Base-by-base conservation (phyloP, 1,284 basidiomycete species). In the Marasmius sp. region DNA sequence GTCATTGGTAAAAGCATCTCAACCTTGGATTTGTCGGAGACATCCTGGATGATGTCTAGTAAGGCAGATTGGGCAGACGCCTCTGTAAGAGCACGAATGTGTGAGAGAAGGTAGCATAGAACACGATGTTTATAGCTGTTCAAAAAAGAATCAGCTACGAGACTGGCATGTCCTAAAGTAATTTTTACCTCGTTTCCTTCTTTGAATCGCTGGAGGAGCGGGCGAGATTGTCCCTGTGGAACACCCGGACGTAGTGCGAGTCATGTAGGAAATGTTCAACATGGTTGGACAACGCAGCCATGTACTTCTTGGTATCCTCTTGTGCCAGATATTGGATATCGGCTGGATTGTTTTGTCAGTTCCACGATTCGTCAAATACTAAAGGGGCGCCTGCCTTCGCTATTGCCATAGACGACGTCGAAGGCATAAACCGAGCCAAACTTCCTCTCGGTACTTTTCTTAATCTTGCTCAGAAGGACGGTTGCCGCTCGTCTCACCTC, bases 71-170 rank as follows among this genome's bases (percentile, higher is more conserved):
- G 86, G 39, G 85, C 80, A 0, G 70, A 63, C 5, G 82, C 72
- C 6, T 84, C 72, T 4, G 80, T 76, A 70, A 92, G 86, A 6
- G 85, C 85, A 41, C 85, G 81, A 55, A 91, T 81, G 72, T 98
- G 97, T 2, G 95, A 97, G 14, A 93, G 75, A 1, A 98, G 73
- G 75, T 85, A 97, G 71, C 90, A 94, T 41, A 94, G 71, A 52
- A 95, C 78, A 11, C 87, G 84, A 64, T 88, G 85, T 69, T 90
- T 93, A 74, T 91, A 89, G 60, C 91, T 94, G 60, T 45, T 61
- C 34, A 34, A 34, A 60, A 60, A 14, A 52, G 10, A 47, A 64
- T 14, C 67, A 20, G 55, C 65, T 14, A 64, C 47, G 59, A 22
- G 20, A 59, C 56, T 27, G 10, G 34, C 52, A 3, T 11, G 7